Evolutionary conservation across 345 rosid genomes (phyloP).

Genomic region (Mangifera indica): DNA sequence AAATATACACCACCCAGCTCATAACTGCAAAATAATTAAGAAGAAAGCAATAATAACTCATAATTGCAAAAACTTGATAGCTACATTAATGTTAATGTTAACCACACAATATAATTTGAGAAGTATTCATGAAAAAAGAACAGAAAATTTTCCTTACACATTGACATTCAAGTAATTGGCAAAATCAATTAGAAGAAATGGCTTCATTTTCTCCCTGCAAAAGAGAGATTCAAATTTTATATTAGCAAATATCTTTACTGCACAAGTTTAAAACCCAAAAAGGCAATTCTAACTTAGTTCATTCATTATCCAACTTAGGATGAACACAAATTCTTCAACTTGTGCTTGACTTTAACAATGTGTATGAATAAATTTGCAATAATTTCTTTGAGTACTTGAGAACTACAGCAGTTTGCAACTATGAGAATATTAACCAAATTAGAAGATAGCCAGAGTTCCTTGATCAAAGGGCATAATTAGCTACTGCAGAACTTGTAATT

Average conservation of each 20-base stretch:
- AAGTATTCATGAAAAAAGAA: neutral
- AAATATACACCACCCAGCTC: conserved; percentile 89
- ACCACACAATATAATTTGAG: neutral
- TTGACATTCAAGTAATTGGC: conserved; percentile 68
- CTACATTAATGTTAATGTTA: neutral
- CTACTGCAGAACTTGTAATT: no score
- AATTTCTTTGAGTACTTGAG: neutral
- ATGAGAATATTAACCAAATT: no score
- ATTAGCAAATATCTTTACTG: neutral
- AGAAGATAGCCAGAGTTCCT: no score
- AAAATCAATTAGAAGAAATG: conserved; percentile 90
- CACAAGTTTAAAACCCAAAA: neutral
- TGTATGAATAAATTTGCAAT: neutral
- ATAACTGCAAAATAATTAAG: conserved; percentile 54
- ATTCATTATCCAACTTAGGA: neutral
- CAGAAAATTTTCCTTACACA: conserved; percentile 52
- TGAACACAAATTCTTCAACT: neutral
- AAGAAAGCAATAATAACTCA: conserved; percentile 18
- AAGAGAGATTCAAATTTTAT: neutral
- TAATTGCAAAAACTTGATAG: neutral
- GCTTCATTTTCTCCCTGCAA: conserved; percentile 65
- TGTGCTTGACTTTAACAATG: neutral
- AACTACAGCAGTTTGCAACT: neutral
- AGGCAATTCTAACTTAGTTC: neutral
- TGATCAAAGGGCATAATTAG: no score